Evolutionary conservation across 805 yeast species (phyloP).

Genomic region (Candida sphagnicola): DNA sequence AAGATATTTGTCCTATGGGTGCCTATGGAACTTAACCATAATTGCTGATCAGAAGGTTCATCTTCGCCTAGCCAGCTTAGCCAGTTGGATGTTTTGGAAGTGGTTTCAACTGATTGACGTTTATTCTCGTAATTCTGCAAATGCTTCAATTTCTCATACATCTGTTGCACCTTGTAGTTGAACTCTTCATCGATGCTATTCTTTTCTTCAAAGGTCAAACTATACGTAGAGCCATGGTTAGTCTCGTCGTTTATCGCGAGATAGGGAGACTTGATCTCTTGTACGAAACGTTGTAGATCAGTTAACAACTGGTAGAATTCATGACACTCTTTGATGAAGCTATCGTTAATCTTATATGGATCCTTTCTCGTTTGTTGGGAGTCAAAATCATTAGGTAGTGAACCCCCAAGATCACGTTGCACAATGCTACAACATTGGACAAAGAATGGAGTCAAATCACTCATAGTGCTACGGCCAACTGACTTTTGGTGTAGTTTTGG

Average conservation of each 20-base stretch:
- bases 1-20: slow-evolving; percentile 48
- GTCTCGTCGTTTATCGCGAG: slow-evolving; percentile 19
- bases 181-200: slow-evolving; percentile 55
- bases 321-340: slow-evolving; percentile 37
- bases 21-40: slow-evolving; percentile 35
- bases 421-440: slow-evolving; percentile 45
- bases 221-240: slow-evolving; percentile 5
- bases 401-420: slow-evolving; percentile 22
- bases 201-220: slow-evolving; percentile 44
- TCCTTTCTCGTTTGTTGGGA: slow-evolving; percentile 5
- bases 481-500: no score
- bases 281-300: slow-evolving; percentile 28
- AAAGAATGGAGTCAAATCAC: slow-evolving; percentile 48
- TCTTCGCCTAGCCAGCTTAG: slow-evolving; percentile 20
- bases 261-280: slow-evolving; percentile 22
- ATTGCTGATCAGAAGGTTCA: slow-evolving; percentile 30
- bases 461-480: no score
- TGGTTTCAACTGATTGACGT: slow-evolving; percentile 24
- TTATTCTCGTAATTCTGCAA: slow-evolving; percentile 50
- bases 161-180: slow-evolving; percentile 47
- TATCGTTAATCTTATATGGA: slow-evolving; percentile 24
- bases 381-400: slow-evolving; percentile 6
- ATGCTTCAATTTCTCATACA: slow-evolving; percentile 47
- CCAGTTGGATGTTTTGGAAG: slow-evolving; percentile 8
- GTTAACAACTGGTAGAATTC: slow-evolving; percentile 30